Conservation (phyloP, 2,329 filamentous ascomycete species). For the Fusarium torreyae region DNA sequence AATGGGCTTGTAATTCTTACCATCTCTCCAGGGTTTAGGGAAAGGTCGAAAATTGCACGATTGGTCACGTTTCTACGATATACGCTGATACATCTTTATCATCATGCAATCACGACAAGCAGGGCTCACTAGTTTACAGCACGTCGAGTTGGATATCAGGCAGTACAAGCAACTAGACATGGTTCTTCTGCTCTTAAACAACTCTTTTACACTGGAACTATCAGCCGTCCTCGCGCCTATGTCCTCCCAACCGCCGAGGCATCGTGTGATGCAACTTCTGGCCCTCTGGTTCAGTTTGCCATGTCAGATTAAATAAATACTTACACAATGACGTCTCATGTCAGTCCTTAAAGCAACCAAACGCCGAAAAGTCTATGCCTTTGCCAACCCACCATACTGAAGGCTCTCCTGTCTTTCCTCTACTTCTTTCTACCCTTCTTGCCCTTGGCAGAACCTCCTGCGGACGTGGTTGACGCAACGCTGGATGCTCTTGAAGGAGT, state of each 20-base stretch:
- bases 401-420: conserved; percentile 18
- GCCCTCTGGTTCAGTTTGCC: conserved; percentile 27
- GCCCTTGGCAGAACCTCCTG: conserved; percentile 67
- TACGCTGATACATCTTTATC: conserved; percentile 27
- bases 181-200: conserved; percentile 45
- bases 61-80: conserved; percentile 47
- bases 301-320: conserved; percentile 36
- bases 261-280: conserved; percentile 37
- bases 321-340: conserved; percentile 35
- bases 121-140: conserved; percentile 30
- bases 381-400: conserved; percentile 26
- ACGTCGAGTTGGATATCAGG: conserved; percentile 26
- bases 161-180: conserved; percentile 39
- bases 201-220: conserved; percentile 30
- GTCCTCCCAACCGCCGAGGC: conserved; percentile 23
- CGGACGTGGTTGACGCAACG: conserved; percentile 81
- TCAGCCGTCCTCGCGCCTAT: conserved; percentile 29
- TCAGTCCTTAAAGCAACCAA: conserved; percentile 44
- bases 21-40: conserved; percentile 51
- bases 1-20: conserved; percentile 52
- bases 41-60: conserved; percentile 49
- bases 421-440: conserved; percentile 58
- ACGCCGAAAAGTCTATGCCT: conserved; percentile 47
- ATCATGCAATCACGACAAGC: conserved; percentile 43
- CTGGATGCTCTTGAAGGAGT: conserved; percentile 89